Evolutionary conservation across 129 eudicot genomes (phyloP), one percentile per base, ranked within the genome.

Genomic region (Silybum marianum): DNA sequence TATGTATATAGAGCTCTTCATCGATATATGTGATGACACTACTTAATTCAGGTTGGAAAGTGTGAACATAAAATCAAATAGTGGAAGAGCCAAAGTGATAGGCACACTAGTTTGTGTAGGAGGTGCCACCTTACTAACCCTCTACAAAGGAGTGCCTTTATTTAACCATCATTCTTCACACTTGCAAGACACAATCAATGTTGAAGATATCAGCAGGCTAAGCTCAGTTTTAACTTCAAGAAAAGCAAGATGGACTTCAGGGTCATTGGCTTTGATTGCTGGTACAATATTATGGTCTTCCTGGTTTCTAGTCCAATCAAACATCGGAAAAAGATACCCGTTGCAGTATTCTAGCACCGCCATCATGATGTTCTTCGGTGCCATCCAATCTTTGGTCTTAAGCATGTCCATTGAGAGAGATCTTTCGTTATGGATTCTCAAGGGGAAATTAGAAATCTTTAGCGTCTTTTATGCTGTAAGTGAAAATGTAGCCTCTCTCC

Each of bases 261-360:
- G 94, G 21, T 81, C 86, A 1, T 60, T 85, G 78, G 80, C 83
- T 19, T 67, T 83, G 81, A 32, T 87, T 71, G 91, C 84, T 26
- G 94, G 91, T 7, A 85, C 89, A 58, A 14, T 83, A 1, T 69
- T 85, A 42, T 92, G 95, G 95, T 83, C 95, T 34, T 87, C 91
- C 2, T 92, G 97, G 97, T 92, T 86, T 77, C 88, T 87, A 18
- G 38, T 92, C 32, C 97, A 92, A 84, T 46, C 90, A 9, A 72
- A 74, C 25, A 82, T 92, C 28, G 89, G 93, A 36, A 92, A 87
- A 78, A 83, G 74, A 72, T 92, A 88, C 83, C 90, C 95, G 10
- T 85, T 81, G 74, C 88, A 88, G 40, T 92, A 92, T 71, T 83
- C 95, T 2, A 90, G 94, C 88, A 90, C 97, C 22, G 87, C 97